phyloP scores from a whole-genome alignment of 1,139 yeast species.

The Kodamaea derodonti region DNA sequence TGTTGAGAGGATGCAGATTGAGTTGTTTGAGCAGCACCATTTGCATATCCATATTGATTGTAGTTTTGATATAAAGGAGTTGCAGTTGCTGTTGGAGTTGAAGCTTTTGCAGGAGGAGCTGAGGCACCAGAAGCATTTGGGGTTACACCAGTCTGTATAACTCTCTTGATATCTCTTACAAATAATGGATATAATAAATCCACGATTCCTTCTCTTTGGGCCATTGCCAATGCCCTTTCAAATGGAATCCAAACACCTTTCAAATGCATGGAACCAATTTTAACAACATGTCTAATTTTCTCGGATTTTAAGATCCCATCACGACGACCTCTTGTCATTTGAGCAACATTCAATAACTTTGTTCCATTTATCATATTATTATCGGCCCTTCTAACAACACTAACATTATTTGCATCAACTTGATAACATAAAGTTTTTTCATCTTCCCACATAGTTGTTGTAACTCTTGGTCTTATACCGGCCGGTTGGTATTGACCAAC shows the following conservation, averaged over 20 bases:
- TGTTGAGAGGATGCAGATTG: constrained; percentile 7
- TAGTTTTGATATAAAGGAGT: constrained; percentile 23
- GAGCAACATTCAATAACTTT: constrained; percentile 84
- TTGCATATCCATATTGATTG: constrained; percentile 14
- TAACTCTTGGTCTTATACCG: constrained; percentile 74
- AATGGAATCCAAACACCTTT: constrained; percentile 99
- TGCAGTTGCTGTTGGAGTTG: constrained; percentile 4
- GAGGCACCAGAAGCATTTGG: constrained; percentile 20
- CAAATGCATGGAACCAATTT: constrained; percentile 94
- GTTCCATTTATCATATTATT: constrained; percentile 97
- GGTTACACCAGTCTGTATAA: constrained; percentile 54
- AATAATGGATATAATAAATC: constrained; percentile 84
- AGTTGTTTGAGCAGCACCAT: neutral
- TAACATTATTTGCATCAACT: constrained; percentile 88
- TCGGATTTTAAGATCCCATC: constrained; percentile 92
- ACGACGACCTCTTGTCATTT: constrained; percentile 93
- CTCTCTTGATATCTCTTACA: constrained; percentile 78
- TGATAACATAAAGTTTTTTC: constrained; percentile 93
- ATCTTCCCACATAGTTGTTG: constrained; percentile 97
- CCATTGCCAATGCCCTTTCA: constrained; percentile 88
- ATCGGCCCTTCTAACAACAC: constrained; percentile 87
- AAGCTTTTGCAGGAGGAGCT: constrained; percentile 10
- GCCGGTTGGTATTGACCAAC: constrained; percentile 51
- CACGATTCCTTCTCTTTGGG: constrained; percentile 83
- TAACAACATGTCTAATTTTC: constrained; percentile 85